Evolutionary conservation across 108 stramenopile genomes (phyloP), one percentile per base, ranked within the genome.

Genomic region (Schizochytrium sp.): DNA sequence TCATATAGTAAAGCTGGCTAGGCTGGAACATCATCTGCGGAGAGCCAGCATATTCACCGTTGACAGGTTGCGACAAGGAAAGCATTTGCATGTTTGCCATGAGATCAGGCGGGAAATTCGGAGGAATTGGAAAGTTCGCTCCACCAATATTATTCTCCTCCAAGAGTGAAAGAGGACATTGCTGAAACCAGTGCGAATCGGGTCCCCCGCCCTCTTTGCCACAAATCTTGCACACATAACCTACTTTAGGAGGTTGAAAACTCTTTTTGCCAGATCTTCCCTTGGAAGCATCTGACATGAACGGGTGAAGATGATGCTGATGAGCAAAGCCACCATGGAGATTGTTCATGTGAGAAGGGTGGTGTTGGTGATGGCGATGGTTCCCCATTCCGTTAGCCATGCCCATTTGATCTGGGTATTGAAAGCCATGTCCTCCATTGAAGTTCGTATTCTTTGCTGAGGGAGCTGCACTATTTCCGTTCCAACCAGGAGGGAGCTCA

Each of bases 161-260:
- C 28, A 28, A 28, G 28, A 28, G 28, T 7, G 64, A 2, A 15
- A 55, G 47, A 7, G 76, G 76, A 42, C 76, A 83, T 42, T 83
- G 76, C 53, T 83, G 76, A 42, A 83, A 83, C 76, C 76, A 83
- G 47, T 83, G 76, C 17, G 50, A 55, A 40, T 83, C 76, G 5
- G 45, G 76, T 28, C 55, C 76, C n/a, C 76, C 76, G 12, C 76
- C 76, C 10, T 10, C 28, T 2, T 83, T 83, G 7, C 3, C 3
- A 40, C 76, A 83, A 28, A 55, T 38, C 53, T 83, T 83, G 53
- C 76, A 83, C 15, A 83, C 76, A 83, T 83, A 83, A 53, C 76
- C 76, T 40, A 55, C 53, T 0, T 46, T 83, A 53, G 76, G 76
- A 0, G 76, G 76, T 42, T 83, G 76, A 2, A 83, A 83, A 60